Base-by-base conservation (phyloP, 495 filamentous ascomycete species). In the Coniosporium apollinis region DNA sequence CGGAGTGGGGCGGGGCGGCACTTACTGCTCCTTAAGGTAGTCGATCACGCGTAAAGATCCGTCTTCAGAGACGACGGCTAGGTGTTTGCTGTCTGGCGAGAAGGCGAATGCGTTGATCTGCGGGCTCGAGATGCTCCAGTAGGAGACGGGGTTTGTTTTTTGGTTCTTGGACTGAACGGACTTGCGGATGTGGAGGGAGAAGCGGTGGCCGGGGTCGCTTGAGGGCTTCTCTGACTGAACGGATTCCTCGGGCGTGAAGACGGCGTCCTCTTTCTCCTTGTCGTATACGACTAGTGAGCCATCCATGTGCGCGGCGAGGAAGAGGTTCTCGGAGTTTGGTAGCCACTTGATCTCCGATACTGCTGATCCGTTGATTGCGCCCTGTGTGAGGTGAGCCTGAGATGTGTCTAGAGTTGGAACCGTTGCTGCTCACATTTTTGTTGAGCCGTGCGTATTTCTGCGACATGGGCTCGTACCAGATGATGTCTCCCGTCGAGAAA, bases 391-490 rank as follows among this genome's bases (percentile, higher is more conserved):
- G n/a, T n/a, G n/a, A n/a, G n/a, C n/a, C n/a, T n/a, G 17, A 21
- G 18, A 34, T 22, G 28, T 38, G n/a, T n/a, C n/a, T 50, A 43
- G 34, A 28, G 4, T 38, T 16, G 10, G n/a, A n/a, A 26, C 37
- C 9, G 22, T 17, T 17, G 19, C 11, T 14, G n/a, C 67, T 45
- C 53, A 78, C 77, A 55, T 94, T 94, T 57, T 97, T 97, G 57
- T 97, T 97, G 40, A 97, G 67, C 4, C 91, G 76, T 2, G 80
- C 80, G 52, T 97, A 97, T 50, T 93, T 89, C 47, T 94, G 85
- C 14, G 84, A 85, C 49, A 94, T 82, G 9, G 89, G 86, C 58
- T 97, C 89, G 61, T 87, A 97, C 91, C 91, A 97, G 31, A 97
- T 86, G 32, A 96, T 89, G 49, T 97, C 89, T 17, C 83, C 84